Evolutionary conservation across 257 asterid genomes (phyloP), one percentile per base, ranked within the genome.

Genomic region (Sherardia arvensis): DNA sequence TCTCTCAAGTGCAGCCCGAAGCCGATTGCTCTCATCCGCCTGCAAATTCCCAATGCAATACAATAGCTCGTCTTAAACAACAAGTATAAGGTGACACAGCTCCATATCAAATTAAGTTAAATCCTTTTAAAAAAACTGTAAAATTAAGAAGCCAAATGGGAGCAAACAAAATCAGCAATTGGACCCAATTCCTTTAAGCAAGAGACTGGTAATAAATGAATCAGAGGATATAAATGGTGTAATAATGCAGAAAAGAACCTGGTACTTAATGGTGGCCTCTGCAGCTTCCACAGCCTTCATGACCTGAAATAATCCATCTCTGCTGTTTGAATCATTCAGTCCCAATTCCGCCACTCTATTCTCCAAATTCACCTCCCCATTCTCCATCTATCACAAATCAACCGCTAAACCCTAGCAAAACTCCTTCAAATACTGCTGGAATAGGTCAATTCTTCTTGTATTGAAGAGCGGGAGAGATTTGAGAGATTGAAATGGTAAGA

Each of bases 251-350:
- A 8, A 56, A 65, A 36, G 49, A 57, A 91, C 97, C 96, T 88
- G 98, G 69, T 83, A 92, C 74, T 90, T 90, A 70, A 90, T 87
- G 67, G 95, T 85, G 67, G 79, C 85, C 80, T 90, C 97, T 48
- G 97, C 97, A 63, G 97, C 95, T 81, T 90, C 97, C 14, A 90
- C 97, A 62, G 97, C 97, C 82, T 90, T 90, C 81, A 87, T 84
- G 59, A 90, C 95, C 87, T 85, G 95, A 83, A 83, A 84, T 69
- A 85, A 66, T 53, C 90, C 95, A 79, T 87, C 92, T 33, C 70
- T 83, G 60, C n/a, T 61, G 48, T 67, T 76, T 30, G 85, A 66
- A 78, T 84, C 95, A 30, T 70, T 82, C 74, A 87, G 71, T 29
- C 62, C 74, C 87, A 87, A 70, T 43, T 83, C 85, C 40, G 73